Base-by-base conservation (phyloP, 164 flowering plant species). In the Houttuynia cordata region DNA sequence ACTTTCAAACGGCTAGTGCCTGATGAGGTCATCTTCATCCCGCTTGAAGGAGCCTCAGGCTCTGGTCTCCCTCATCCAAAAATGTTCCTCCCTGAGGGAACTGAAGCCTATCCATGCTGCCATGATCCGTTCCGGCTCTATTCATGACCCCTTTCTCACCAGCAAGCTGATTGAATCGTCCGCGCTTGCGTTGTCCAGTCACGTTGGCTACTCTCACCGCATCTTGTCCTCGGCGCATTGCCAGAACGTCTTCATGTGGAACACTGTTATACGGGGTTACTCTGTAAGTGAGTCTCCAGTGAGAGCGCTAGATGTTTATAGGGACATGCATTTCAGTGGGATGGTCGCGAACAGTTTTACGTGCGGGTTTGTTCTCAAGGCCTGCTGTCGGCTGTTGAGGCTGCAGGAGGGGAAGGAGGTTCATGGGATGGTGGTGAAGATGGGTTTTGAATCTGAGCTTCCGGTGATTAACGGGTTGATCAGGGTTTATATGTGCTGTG, bases 241-340 rank as follows among this genome's bases (percentile, higher is more conserved):
- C 15, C 67, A 64, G 5, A 70, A 70, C 40, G 39, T 50, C 57
- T 70, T 70, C 63, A 62, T 66, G 61, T 70, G 70, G 67, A 70
- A 70, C 67, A 70, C 74, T 42, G 23, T 70, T 42, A 66, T 70
- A 59, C 62, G 69, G 22, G 74, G 74, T 13, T 66, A 66, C 67
- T 58, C 70, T 8, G 51, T 68, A 20, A 57, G 40, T 21, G 50
- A 45, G 15, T 39, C 52, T 37, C 59, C 71, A 1, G 19, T 55
- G 56, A 53, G 49, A 9, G 62, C 67, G 24, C 17, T 68, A 25
- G 30, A 56, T 7, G 40, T 68, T 37, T 68, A 45, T 60, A 56
- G 57, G 47, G 54, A 63, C 25, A 66, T 70, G 66, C 70, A n/a
- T 24, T 19, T 22, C 0, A 1, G 57, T 17, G 64, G 70, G 6